Evolutionary conservation across 345 rosid genomes (phyloP), one percentile per base, ranked within the genome.

Genomic region (Clarkia xantiana): DNA sequence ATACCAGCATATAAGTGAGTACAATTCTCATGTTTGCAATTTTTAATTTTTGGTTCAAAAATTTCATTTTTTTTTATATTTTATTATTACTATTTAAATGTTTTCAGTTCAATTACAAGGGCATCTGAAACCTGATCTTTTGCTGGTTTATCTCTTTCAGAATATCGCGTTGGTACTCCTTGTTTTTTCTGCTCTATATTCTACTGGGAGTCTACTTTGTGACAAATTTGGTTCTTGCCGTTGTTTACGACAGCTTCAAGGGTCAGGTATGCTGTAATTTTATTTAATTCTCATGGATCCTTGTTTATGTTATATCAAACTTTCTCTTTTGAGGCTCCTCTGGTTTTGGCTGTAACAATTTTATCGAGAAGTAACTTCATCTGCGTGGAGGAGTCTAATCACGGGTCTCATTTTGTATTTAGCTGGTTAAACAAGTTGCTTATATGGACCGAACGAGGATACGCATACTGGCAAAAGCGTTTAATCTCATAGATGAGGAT

Each of bases 221-320:
- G 77, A 91, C 96, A 0, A 91, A 91, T 73, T 76, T 91, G 84
- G 74, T 91, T 60, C 96, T 91, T 70, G 98, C 96, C 61, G 98
- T 91, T 53, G 87, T 91, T 13, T 91, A 91, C 52, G 94, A 91
- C 64, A 81, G 94, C 74, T 91, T 91, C 67, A 91, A 84, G 77
- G 65, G 78, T 62, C 87, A 91, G 98, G 98, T 91, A 72, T 18
- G 47, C 43, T 49, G 39, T 62, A 25, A 22, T 61, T 60, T 18
- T 2, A 61, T 23, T 18, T 49, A 52, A 47, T 4, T 49, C 7
- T 5, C 36, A 5, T 29, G 36, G n/a, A 29, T 29, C 36, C 36
- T 29, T 29, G 36, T 29, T 10, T n/a, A n/a, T n/a, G n/a, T n/a
- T n/a, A n/a, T 29, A 29, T 29, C 36, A 29, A 29, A 29, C 1